These are phyloP conservation scores for Amaranthus tricolor DNA, from an alignment of 179 eudicot genomes.

Conservation along the genomic window DNA sequence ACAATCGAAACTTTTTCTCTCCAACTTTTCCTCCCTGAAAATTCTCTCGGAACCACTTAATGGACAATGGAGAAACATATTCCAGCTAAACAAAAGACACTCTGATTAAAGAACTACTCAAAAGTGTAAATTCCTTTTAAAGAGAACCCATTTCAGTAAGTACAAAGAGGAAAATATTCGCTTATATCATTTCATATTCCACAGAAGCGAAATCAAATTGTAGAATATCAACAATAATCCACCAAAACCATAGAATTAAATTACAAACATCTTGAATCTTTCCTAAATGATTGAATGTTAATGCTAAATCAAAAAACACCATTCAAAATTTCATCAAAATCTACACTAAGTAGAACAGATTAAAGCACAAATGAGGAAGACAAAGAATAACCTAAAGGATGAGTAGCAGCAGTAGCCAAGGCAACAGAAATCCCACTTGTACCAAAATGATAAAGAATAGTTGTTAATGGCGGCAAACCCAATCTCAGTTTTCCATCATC, in stretches of 20 bases:
- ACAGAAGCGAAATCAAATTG: not conserved
- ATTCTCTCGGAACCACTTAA: too few relatives aligned
- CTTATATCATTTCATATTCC: not conserved
- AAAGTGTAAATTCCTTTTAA: too few relatives aligned
- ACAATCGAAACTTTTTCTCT: too few relatives aligned
- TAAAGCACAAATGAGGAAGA: not conserved
- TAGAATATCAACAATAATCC: not conserved
- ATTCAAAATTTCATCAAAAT: not conserved
- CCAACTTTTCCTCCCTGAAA: too few relatives aligned
- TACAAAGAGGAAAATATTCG: not conserved
- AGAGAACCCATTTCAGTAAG: not conserved
- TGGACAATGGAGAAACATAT: too few relatives aligned
- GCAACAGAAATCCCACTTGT: constrained; percentile 84
- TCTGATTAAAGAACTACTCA: too few relatives aligned
- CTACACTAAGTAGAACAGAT: not conserved
- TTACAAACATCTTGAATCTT: not conserved
- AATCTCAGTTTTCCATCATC: constrained; percentile 31
- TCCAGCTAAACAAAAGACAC: too few relatives aligned
- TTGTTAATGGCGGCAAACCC: constrained; percentile 51
- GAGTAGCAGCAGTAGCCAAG: constrained; percentile 72
- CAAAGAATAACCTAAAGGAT: constrained; percentile 66
- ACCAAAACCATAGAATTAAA: not conserved
- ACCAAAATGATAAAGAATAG: constrained; percentile 68
- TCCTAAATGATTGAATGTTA: not conserved
- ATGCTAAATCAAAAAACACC: not conserved